Percentiles rank a stretch among this genome's conserved stretches.
Evolutionary conservation across 129 eudicot species (phyloP).

Genomic region (Saposhnikovia divaricata): DNA sequence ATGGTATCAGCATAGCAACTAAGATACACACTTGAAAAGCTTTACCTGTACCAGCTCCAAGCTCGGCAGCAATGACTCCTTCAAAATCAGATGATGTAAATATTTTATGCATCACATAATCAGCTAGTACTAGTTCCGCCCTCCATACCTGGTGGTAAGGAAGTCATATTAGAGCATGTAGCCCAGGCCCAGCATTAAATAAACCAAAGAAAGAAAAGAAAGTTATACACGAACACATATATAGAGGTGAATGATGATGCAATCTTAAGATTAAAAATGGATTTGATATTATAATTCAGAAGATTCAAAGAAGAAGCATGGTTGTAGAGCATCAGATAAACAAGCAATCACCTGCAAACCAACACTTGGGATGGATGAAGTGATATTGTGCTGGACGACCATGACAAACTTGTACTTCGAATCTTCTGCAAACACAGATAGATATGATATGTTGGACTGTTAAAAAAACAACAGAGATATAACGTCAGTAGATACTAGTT

Average conservation of each 20-base stretch:
- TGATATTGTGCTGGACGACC: constrained; percentile 65
- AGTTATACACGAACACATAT: not conserved
- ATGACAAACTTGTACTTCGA: constrained; percentile 30
- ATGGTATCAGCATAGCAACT: not conserved
- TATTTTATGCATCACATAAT: constrained; percentile 80
- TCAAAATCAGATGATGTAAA: constrained; percentile 51
- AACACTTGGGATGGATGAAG: constrained; percentile 81
- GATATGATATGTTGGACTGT: not conserved
- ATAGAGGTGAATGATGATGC: not conserved
- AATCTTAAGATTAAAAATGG: not conserved
- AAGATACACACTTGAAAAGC: not conserved
- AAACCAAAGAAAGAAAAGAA: not conserved
- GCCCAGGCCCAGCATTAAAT: not conserved
- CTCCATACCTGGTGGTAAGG: constrained; percentile 71
- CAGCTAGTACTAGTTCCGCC: constrained; percentile 83
- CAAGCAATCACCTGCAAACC: constrained; percentile 74
- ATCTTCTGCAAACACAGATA: constrained; percentile 34
- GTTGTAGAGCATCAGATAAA: not conserved
- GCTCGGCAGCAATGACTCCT: constrained; percentile 71
- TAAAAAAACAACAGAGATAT: not conserved
- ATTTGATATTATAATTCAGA: not conserved
- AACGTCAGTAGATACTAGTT: not conserved
- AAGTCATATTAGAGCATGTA: not conserved
- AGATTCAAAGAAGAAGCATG: not conserved
- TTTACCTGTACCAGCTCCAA: constrained; percentile 96